Conservation (phyloP, 2,329 filamentous ascomycete genomes). For the Ceratocystis eucalypticola region DNA sequence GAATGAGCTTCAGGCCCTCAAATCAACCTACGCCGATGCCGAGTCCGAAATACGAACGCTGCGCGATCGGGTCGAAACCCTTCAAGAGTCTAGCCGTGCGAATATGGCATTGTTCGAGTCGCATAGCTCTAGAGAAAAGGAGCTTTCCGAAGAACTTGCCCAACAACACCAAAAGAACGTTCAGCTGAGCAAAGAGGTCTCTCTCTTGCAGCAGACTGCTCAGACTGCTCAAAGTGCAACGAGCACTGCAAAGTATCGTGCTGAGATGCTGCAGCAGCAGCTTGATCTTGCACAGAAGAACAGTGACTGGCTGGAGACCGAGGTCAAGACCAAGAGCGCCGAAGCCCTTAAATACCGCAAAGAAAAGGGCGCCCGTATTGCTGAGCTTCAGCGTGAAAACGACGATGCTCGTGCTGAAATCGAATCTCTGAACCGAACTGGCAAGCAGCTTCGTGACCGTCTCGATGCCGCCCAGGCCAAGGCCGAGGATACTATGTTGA, state of each 20-base stretch:
- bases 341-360: conserved; percentile 86
- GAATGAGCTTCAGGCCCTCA: conserved; percentile 66
- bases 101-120: conserved; percentile 79
- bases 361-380: conserved; percentile 81
- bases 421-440: conserved; percentile 64
- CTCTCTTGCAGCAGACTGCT: conserved; percentile 65
- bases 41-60: conserved; percentile 63
- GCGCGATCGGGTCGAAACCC: conserved; percentile 66
- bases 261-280: conserved; percentile 82
- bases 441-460: conserved; percentile 65
- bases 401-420: conserved; percentile 70
- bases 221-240: conserved; percentile 70
- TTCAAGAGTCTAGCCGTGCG: conserved; percentile 87
- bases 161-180: conserved; percentile 80
- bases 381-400: conserved; percentile 74
- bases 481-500: conserved; percentile 68
- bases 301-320: conserved; percentile 83
- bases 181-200: conserved; percentile 69
- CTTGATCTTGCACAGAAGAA: conserved; percentile 77
- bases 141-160: conserved; percentile 71
- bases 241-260: conserved; percentile 73
- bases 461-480: conserved; percentile 76
- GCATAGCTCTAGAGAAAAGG: conserved; percentile 76
- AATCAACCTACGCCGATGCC: conserved; percentile 59
- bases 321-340: conserved; percentile 77